Percentiles rank a stretch among this genome's conserved stretches.
These are phyloP conservation scores for Neophaeococcomyces mojaviensis DNA, from an alignment of 2,329 filamentous ascomycete genomes.

Conservation along the genomic window DNA sequence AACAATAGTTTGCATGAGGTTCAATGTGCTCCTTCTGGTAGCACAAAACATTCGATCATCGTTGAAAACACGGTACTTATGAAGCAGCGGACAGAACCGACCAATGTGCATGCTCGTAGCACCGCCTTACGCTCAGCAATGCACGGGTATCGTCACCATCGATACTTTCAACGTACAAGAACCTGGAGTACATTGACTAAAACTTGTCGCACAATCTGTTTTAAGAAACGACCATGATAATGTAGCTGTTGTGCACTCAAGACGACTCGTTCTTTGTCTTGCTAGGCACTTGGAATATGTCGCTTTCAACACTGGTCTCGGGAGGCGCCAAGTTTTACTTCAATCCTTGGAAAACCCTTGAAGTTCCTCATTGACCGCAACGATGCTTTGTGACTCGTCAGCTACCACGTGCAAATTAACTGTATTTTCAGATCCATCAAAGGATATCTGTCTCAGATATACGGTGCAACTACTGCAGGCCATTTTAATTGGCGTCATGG, in stretches of 20 bases:
- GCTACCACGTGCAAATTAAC: too few species aligned
- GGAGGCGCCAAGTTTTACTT: too few species aligned
- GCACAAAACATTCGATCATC: constrained; percentile 2
- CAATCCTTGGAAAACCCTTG: not conserved
- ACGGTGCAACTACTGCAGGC: too few species aligned
- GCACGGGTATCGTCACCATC: not conserved
- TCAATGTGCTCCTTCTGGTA: not conserved
- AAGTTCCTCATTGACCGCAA: not conserved
- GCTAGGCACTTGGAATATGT: too few species aligned
- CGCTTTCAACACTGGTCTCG: too few species aligned
- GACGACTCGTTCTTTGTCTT: not conserved
- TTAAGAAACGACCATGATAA: not conserved
- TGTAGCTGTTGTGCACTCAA: constrained; percentile 2
- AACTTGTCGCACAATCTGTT: constrained; percentile 5
- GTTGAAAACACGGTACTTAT: not conserved
- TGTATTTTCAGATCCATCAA: too few species aligned
- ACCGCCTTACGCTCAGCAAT: not conserved
- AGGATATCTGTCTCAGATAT: too few species aligned
- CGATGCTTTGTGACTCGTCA: too few species aligned
- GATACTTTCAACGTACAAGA: not conserved
- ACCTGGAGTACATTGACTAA: constrained; percentile 5
- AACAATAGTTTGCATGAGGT: not conserved
- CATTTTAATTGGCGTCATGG: too few species aligned
- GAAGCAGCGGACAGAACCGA: not conserved
- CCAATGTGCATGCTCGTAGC: not conserved